Base-by-base conservation (phyloP, 768 basidiomycete species). In the Thelephora ganbajun region DNA sequence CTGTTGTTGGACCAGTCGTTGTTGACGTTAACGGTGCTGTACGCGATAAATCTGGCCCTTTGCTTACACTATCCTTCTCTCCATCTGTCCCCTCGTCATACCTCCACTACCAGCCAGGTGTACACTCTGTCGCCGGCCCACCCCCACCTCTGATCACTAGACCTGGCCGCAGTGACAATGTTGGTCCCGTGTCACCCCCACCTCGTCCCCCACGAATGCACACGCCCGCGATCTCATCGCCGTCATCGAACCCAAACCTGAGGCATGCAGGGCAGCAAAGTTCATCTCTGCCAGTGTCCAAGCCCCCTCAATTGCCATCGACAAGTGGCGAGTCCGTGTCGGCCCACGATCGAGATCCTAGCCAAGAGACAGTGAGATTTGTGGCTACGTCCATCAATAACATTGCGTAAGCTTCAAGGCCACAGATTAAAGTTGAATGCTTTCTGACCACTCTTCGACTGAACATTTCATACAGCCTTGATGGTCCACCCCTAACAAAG, bases 111-210 rank as follows among this genome's bases (percentile, higher is more conserved):
- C 72, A 81, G 50, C 79, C 80, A 43, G 81, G 75, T 44, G 55
- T 80, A 1, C 80, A 87, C 61, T 69, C 81, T 6, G 83, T 73
- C 19, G 83, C 83, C 36, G 80, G 82, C 3, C 83, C 84, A 43
- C 68, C 83, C 50, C 83, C 84, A 23, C 74, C 76, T 30, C 83
- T 82, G 7, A 81, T 41, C 26, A 41, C 83, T 2, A 68, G 77
- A 49, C 71, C 78, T 16, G 61, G 68, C 48, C 71, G 77, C 47
- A 66, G 65, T 49, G 68, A 65, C 5, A 65, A 66, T 11, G 67
- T 59, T 44, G 64, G 71, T 7, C 68, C 73, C 11, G 77, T 79
- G 19, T 64, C 69, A 35, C 79, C 79, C 33, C 75, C 77, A 5
- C 77, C 79, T 4, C 69, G 76, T 53, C 78, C 79, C 11, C 79